A percentile compares a stretch with the other conserved stretches of the same genome.
These are phyloP conservation scores for Fraxinus americana DNA, from an alignment of 257 asterid genomes.

Conservation along the genomic window DNA sequence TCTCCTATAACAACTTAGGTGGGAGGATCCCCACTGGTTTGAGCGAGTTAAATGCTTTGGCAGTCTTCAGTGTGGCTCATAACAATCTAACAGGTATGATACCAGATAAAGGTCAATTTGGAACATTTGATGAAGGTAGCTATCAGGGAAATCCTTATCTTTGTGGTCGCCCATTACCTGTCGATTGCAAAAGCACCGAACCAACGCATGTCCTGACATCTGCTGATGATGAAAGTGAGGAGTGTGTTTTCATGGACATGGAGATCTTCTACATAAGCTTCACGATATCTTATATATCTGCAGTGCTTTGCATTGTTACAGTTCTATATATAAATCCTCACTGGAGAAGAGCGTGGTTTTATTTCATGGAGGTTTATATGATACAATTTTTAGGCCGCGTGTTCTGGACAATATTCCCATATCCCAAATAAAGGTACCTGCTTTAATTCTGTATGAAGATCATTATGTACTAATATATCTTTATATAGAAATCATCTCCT, in stretches of 20 bases:
- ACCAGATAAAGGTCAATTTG: conserved; percentile 6
- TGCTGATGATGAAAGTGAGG: conserved; percentile 5
- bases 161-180: conserved; percentile 15
- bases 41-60: background rate
- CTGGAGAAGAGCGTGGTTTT: conserved; percentile 12
- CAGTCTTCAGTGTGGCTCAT: conserved; percentile 14
- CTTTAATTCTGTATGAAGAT: too few species aligned
- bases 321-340: conserved; percentile 13
- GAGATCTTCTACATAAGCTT: conserved; percentile 11
- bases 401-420: too few species aligned
- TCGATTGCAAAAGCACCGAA: background rate
- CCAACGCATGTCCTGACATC: background rate
- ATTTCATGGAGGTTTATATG: background rate
- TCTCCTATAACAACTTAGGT: conserved; percentile 13
- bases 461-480: too few species aligned
- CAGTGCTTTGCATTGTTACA: background rate
- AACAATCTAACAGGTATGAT: conserved; percentile 14
- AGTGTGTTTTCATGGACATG: background rate
- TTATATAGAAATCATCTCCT: too few species aligned
- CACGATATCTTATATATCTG: background rate
- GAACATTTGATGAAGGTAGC: conserved; percentile 20
- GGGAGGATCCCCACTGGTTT: conserved; percentile 13
- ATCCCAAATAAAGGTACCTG: too few species aligned
- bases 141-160: conserved; percentile 20
- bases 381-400: too few species aligned